phyloP scores from a whole-genome alignment of 2,329 filamentous ascomycete genomes.

The Ilyonectria sp. region DNA sequence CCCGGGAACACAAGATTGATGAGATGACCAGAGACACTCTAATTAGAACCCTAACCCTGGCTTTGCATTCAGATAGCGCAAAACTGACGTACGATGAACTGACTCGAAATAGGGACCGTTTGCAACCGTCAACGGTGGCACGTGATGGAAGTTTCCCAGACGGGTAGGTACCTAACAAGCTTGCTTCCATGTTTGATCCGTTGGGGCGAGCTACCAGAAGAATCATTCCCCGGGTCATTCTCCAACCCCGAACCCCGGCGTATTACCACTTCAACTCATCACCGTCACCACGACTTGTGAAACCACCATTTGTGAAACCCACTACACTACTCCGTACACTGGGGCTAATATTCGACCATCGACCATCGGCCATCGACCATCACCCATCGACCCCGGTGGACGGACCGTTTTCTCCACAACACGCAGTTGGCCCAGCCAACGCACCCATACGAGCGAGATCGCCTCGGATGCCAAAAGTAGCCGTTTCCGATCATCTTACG shows the following conservation, averaged over 20 bases:
- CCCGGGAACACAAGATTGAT: not conserved
- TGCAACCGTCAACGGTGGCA: constrained; percentile 11
- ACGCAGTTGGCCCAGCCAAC: not conserved
- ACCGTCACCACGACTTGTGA: constrained; percentile 23
- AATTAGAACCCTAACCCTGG: not conserved
- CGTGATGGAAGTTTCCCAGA: constrained; percentile 1
- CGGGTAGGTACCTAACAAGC: constrained; percentile 5
- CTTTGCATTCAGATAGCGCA: not conserved
- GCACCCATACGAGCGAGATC: constrained; percentile 15
- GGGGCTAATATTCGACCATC: too few species aligned
- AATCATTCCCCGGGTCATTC: constrained; percentile 4
- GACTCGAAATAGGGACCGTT: constrained; percentile 8
- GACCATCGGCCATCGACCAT: constrained; percentile 9
- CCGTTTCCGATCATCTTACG: not conserved
- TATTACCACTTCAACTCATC: constrained; percentile 6
- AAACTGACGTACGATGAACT: not conserved
- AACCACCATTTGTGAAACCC: constrained; percentile 17
- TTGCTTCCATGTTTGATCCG: not conserved
- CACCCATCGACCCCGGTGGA: not conserved
- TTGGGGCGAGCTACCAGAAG: not conserved
- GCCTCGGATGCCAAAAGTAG: constrained; percentile 10
- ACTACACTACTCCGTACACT: not conserved
- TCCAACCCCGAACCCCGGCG: not conserved
- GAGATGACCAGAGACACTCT: not conserved
- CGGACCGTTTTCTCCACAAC: not conserved